These are phyloP conservation scores for Daldinia sp. DNA, from an alignment of 2,329 filamentous ascomycete genomes.

Conservation along the genomic window DNA sequence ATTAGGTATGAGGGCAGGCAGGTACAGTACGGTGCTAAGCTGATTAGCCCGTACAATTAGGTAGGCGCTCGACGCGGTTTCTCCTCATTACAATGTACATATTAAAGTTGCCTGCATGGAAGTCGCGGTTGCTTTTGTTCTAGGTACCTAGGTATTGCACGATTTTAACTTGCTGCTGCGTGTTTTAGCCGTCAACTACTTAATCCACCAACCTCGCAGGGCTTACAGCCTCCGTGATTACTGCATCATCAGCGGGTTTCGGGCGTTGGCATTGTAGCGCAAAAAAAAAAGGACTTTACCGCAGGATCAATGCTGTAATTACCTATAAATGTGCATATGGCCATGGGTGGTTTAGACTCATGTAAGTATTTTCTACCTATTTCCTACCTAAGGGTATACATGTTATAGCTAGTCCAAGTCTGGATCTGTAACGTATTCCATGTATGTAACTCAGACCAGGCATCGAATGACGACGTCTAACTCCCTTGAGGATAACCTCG, in stretches of 20 bases:
- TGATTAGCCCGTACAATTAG: background rate
- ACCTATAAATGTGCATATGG: background rate
- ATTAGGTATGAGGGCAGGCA: slow-evolving; percentile 1
- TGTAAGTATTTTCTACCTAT: background rate
- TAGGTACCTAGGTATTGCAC: slow-evolving; percentile 17
- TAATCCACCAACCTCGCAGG: background rate
- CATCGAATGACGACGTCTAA: background rate
- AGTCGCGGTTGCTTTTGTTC: slow-evolving; percentile 38
- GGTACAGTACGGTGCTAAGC: background rate
- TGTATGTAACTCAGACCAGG: background rate
- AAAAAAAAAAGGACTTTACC: background rate
- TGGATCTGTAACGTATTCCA: too few relatives aligned
- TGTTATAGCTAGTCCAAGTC: background rate
- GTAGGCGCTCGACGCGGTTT: slow-evolving; percentile 33
- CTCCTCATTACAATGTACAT: slow-evolving; percentile 23
- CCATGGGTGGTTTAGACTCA: background rate
- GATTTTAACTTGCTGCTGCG: slow-evolving; percentile 35
- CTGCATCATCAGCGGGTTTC: slow-evolving; percentile 10
- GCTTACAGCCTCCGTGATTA: slow-evolving; percentile 28
- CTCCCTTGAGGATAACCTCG: background rate
- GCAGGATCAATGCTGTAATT: background rate
- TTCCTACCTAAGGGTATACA: background rate
- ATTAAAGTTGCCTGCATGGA: slow-evolving; percentile 12
- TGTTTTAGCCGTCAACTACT: slow-evolving; percentile 28
- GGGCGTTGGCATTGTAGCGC: slow-evolving; percentile 4